Conservation (phyloP, 495 filamentous ascomycete species). For the Neurospora hispaniola region DNA sequence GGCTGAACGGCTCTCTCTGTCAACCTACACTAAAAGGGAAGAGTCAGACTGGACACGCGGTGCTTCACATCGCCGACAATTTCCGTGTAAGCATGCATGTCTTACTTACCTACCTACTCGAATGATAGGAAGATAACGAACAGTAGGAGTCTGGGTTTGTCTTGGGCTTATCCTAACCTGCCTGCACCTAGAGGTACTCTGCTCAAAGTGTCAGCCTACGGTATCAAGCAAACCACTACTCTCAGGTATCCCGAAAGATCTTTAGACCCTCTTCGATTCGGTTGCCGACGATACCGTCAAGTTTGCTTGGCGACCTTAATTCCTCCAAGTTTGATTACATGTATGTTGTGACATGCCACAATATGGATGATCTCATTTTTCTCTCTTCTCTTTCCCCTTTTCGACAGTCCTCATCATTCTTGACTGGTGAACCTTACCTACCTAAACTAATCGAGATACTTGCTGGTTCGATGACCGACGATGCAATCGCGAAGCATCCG, state of each 20-base stretch:
- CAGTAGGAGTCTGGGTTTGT: too few relatives aligned
- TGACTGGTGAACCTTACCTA: too few relatives aligned
- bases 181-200: too few relatives aligned
- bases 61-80: too few relatives aligned
- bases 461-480: background rate
- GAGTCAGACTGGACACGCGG: too few relatives aligned
- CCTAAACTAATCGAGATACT: too few relatives aligned
- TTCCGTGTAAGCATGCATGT: too few relatives aligned
- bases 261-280: background rate
- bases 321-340: background rate
- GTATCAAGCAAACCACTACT: background rate
- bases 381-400: background rate
- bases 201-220: background rate
- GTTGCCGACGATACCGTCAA: background rate
- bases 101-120: too few relatives aligned
- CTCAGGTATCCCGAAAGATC: background rate
- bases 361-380: background rate
- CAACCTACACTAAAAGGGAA: too few relatives aligned
- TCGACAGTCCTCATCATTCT: background rate
- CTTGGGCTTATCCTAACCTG: too few relatives aligned
- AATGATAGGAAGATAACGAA: too few relatives aligned
- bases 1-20: too few relatives aligned
- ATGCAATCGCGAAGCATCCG: background rate
- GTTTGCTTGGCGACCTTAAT: background rate
- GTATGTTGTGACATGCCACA: background rate